Conservation (phyloP, 1,284 basidiomycete species). For the Heliocybe sulcata region DNA sequence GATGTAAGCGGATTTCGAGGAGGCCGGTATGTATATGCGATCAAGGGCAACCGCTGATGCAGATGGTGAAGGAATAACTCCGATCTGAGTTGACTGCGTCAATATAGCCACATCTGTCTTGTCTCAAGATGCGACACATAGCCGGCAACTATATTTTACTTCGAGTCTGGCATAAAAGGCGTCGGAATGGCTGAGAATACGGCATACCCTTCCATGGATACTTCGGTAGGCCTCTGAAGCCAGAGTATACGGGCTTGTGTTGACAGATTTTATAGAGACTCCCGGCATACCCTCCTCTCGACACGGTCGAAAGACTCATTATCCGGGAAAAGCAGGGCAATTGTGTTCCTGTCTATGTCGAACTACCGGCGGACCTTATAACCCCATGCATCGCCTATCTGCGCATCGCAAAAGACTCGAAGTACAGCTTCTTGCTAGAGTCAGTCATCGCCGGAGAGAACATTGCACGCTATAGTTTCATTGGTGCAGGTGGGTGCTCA, state of each 20-base stretch:
- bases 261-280: conserved; percentile 40
- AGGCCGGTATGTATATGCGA: too few relatives aligned
- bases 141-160: not conserved
- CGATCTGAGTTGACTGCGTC: not conserved
- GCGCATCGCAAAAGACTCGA: conserved; percentile 85
- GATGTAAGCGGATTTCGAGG: too few relatives aligned
- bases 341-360: conserved; percentile 88
- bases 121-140: not conserved
- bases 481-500: conserved; percentile 75
- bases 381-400: conserved; percentile 98
- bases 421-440: conserved; percentile 90
- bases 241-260: not conserved
- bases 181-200: not conserved
- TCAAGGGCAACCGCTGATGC: too few relatives aligned
- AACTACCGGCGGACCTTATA: conserved; percentile 91
- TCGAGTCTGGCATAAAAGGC: not conserved
- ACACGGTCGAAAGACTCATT: conserved; percentile 65
- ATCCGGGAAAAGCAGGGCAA: conserved; percentile 79
- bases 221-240: not conserved
- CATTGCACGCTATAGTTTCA: conserved; percentile 91
- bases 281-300: conserved; percentile 59
- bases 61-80: too few relatives aligned
- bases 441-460: conserved; percentile 90
- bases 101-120: not conserved
- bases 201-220: not conserved